phyloP scores from a whole-genome alignment of 164 flowering plant species.

The Nymphaea colorata region DNA sequence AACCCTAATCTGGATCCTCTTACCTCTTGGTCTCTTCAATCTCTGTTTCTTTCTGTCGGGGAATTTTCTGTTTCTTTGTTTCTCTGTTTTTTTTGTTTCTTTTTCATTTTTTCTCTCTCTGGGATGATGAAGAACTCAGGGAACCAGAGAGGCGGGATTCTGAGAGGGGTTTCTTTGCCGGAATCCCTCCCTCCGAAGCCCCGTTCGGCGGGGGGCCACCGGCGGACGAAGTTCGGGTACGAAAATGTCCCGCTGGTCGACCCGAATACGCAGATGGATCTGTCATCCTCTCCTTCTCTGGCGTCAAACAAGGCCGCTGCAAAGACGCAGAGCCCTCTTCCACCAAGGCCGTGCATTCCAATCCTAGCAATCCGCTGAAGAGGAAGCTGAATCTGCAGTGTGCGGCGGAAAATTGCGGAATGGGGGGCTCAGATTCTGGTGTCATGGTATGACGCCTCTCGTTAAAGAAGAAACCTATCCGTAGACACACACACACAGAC shows the following conservation, averaged over 20 bases:
- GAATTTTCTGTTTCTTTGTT: background rate
- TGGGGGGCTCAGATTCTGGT: constrained; percentile 49
- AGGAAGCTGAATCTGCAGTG: constrained; percentile 53
- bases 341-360: constrained; percentile 55
- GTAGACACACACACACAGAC: background rate
- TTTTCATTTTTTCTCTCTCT: background rate
- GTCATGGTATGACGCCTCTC: constrained; percentile 44
- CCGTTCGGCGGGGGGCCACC: constrained; percentile 24
- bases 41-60: background rate
- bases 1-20: background rate
- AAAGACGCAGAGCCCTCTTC: constrained; percentile 58
- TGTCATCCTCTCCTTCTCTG: constrained; percentile 12
- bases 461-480: background rate
- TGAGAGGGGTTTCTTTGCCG: constrained; percentile 26
- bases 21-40: no score
- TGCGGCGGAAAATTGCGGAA: constrained; percentile 23
- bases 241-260: constrained; percentile 56
- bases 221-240: constrained; percentile 29
- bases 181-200: constrained; percentile 18
- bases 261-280: constrained; percentile 20
- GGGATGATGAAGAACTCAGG: constrained; percentile 43
- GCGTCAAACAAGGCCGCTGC: constrained; percentile 20
- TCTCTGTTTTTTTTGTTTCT: background rate
- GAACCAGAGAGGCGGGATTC: constrained; percentile 36
- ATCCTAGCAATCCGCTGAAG: constrained; percentile 45